Conservation (phyloP, 495 filamentous ascomycete genomes). For the Neurospora sp. region DNA sequence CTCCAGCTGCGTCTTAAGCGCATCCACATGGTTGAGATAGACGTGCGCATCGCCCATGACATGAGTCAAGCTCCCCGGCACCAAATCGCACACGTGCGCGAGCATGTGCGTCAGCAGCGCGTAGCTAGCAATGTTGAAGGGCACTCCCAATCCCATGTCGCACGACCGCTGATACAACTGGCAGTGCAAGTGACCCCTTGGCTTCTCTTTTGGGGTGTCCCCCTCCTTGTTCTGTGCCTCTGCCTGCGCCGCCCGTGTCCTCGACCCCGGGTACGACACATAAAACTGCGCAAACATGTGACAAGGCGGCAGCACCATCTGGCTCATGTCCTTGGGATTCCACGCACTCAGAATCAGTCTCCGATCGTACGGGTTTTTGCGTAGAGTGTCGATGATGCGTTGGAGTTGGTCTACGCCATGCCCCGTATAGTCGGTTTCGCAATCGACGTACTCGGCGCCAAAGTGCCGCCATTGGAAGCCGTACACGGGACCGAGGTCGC, state of each 20-base stretch:
- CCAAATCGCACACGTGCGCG: conserved; percentile 72
- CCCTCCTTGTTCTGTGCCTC: conserved; percentile 5
- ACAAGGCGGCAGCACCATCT: conserved; percentile 94
- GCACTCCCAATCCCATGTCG: conserved; percentile 95
- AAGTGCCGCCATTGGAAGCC: conserved; percentile 99
- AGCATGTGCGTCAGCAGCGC: conserved; percentile 90
- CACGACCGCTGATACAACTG: conserved; percentile 88
- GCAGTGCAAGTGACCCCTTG: conserved; percentile 63
- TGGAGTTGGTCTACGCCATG: conserved; percentile 88
- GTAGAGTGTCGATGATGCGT: conserved; percentile 73
- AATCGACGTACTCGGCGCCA: conserved; percentile 76
- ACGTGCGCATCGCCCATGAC: conserved; percentile 96
- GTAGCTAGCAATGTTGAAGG: conserved; percentile 95
- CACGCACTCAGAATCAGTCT: conserved; percentile 84
- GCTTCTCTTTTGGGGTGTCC: conserved; percentile 24
- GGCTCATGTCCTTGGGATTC: conserved; percentile 76
- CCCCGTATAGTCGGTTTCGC: conserved; percentile 71
- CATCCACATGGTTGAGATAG: conserved; percentile 86
- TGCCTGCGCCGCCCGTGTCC: not conserved
- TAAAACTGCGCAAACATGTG: conserved; percentile 99
- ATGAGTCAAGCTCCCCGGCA: conserved; percentile 77
- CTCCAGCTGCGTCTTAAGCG: conserved; percentile 66
- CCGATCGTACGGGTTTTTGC: conserved; percentile 73
- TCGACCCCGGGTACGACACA: conserved; percentile 59
- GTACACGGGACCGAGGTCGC: conserved; percentile 93